Conservation (phyloP, 2,329 filamentous ascomycete species). For the Cercospora sojina region DNA sequence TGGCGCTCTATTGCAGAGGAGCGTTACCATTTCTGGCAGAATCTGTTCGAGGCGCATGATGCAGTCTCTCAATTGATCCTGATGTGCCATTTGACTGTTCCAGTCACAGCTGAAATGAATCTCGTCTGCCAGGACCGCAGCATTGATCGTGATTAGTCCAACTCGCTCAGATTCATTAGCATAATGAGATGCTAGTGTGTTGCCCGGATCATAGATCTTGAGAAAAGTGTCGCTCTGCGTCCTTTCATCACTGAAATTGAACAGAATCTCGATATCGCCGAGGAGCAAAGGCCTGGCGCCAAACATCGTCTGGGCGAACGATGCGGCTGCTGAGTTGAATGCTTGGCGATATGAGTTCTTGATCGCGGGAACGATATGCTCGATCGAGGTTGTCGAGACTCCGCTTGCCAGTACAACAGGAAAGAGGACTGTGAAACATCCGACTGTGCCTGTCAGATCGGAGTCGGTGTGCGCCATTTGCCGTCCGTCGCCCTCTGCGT, state of each 20-base stretch:
- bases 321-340: neutral
- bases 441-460: neutral
- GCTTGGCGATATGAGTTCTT: neutral
- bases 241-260: neutral
- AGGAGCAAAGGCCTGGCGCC: neutral
- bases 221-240: neutral
- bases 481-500: neutral
- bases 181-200: neutral
- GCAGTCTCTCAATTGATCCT: neutral
- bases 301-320: neutral
- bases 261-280: neutral
- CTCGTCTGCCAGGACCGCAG: neutral
- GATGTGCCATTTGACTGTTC: neutral
- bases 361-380: neutral
- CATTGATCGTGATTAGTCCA: neutral
- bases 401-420: neutral
- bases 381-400: neutral
- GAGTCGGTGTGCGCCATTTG: neutral
- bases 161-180: neutral
- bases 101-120: neutral
- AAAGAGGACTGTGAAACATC: neutral
- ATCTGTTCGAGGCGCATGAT: neutral
- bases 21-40: neutral
- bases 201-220: neutral
- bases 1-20: neutral